Evolutionary conservation across 306 rosid species (phyloP).

Genomic region (Heteromeles arbutifolia): DNA sequence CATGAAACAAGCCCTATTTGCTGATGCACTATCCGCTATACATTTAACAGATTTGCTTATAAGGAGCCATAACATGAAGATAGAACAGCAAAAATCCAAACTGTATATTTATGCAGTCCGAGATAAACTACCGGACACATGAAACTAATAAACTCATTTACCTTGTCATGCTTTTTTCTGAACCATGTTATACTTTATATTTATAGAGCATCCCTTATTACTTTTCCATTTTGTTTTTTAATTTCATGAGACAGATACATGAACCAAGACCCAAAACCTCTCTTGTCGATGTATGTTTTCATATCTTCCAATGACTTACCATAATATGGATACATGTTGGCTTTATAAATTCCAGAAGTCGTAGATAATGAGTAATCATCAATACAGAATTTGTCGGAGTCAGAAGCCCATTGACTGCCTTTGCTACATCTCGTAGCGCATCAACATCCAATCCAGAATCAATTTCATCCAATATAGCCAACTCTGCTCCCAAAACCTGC

Average conservation of each 20-base stretch:
- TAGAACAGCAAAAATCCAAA: not conserved
- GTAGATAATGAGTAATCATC: slow-evolving; percentile 85
- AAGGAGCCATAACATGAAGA: not conserved
- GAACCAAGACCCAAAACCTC: not conserved
- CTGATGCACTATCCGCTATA: not conserved
- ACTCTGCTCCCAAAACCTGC: slow-evolving; percentile 93
- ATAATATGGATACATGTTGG: slow-evolving; percentile 76
- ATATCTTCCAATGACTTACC: slow-evolving; percentile 43
- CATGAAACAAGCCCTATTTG: not conserved
- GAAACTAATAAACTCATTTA: not conserved
- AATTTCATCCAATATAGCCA: slow-evolving; percentile 87
- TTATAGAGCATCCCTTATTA: not conserved
- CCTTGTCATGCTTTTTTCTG: not conserved
- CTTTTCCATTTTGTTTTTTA: not conserved
- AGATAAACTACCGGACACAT: not conserved
- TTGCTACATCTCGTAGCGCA: slow-evolving; percentile 89
- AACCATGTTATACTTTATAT: not conserved
- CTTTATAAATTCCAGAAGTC: slow-evolving; percentile 68
- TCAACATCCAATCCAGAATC: slow-evolving; percentile 98
- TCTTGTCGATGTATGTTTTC: not conserved
- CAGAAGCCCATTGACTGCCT: slow-evolving; percentile 67
- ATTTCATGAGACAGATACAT: not conserved
- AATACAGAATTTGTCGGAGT: slow-evolving; percentile 65
- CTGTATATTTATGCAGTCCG: not conserved
- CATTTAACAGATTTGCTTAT: not conserved